Conservation (phyloP, 2,329 filamentous ascomycete species). For the Cladosporium cucumerinum region DNA sequence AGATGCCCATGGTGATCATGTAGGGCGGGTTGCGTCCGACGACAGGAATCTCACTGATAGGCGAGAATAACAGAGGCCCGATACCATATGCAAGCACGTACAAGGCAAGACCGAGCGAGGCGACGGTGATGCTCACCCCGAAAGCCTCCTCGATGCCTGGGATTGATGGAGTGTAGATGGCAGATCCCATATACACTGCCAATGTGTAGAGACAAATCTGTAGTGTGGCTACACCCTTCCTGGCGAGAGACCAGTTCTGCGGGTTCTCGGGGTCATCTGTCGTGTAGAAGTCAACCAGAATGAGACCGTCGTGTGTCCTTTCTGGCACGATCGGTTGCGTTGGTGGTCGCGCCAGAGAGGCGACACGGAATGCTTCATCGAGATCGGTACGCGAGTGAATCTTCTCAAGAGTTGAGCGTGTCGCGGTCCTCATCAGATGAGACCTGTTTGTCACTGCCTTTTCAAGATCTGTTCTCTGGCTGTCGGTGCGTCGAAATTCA, state of each 20-base stretch:
- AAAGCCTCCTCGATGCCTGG: slow-evolving; percentile 53
- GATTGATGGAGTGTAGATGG: slow-evolving; percentile 49
- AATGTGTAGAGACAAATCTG: slow-evolving; percentile 55
- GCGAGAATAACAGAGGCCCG: slow-evolving; percentile 64
- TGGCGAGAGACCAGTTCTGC: slow-evolving; percentile 32
- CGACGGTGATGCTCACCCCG: slow-evolving; percentile 50
- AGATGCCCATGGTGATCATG: slow-evolving; percentile 64
- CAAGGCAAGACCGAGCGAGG: slow-evolving; percentile 58
- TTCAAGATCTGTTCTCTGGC: slow-evolving; percentile 20
- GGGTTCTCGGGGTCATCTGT: slow-evolving; percentile 34
- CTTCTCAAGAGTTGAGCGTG: slow-evolving; percentile 36
- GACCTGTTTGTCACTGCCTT: slow-evolving; percentile 20
- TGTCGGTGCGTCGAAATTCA: slow-evolving; percentile 63
- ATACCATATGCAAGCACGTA: slow-evolving; percentile 63
- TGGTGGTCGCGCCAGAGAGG: slow-evolving; percentile 34
- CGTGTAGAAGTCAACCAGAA: slow-evolving; percentile 50
- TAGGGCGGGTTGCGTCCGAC: slow-evolving; percentile 68
- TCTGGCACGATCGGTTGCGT: slow-evolving; percentile 45
- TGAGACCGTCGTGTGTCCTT: slow-evolving; percentile 48
- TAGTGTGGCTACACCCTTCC: slow-evolving; percentile 35
- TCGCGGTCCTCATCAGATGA: slow-evolving; percentile 33
- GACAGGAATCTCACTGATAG: slow-evolving; percentile 62
- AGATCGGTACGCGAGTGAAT: slow-evolving; percentile 40
- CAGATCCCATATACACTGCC: slow-evolving; percentile 52
- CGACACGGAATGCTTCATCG: slow-evolving; percentile 37